A percentile compares a stretch with the other conserved stretches of the same genome.
Conservation (phyloP, 495 filamentous ascomycete species). For the Tuber magnatum region DNA sequence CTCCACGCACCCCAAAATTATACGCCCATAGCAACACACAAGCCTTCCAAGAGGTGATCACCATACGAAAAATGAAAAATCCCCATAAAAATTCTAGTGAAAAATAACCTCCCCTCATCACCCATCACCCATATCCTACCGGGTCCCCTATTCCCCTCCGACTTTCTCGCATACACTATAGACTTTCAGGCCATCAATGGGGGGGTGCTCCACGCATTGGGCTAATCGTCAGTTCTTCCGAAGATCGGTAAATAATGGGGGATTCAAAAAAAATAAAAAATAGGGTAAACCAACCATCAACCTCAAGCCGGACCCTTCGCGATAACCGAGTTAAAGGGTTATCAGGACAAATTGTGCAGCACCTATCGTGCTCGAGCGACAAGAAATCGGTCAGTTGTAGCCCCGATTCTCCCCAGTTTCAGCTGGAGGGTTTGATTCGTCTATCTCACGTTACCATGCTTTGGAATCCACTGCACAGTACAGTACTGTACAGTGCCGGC, state of each 20-base stretch:
- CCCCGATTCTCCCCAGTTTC: background rate
- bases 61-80: background rate
- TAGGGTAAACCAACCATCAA: background rate
- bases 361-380: background rate
- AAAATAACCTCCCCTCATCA: background rate
- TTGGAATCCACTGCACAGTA: background rate
- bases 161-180: background rate
- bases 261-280: no score
- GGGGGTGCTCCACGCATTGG: background rate
- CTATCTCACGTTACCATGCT: background rate
- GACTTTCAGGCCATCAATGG: background rate
- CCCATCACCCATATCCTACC: background rate
- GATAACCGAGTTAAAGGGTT: slow-evolving; percentile 4
- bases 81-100: background rate
- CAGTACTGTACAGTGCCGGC: background rate
- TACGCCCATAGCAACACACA: background rate
- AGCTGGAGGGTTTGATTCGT: background rate
- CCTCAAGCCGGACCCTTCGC: slow-evolving; percentile 15
- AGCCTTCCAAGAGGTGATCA: background rate
- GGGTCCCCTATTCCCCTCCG: background rate
- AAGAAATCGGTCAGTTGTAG: background rate
- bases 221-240: background rate
- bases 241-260: no score
- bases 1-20: background rate
- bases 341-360: background rate